Evolutionary conservation across 139 green algal species (phyloP), one percentile per base, ranked within the genome.

Genomic region (Auxenochlorella pyrenoidosa): DNA sequence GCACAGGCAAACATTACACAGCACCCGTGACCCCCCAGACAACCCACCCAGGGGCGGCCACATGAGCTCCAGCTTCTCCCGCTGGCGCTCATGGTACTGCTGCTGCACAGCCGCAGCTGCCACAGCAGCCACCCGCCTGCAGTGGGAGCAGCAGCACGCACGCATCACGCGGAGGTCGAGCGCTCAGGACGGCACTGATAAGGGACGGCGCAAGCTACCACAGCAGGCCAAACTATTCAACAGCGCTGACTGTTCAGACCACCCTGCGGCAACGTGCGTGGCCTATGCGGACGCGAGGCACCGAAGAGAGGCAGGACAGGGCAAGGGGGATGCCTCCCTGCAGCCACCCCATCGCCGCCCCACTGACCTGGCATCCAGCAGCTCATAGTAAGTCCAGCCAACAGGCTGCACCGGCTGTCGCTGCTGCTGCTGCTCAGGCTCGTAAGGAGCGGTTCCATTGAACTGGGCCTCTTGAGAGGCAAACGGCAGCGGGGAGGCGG

Each of bases 311-410:
- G 26, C 68, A 24, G 32, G 16, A 3, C 3, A 2, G 73, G n/a
- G n/a, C n/a, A n/a, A n/a, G n/a, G 6, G 41, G 40, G 21, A 63
- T n/a, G 38, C 47, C 12, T 63, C 2, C 47, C 2, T 21, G 3
- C 40, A 38, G 73, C 32, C 66, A 79, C 18, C 5, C 30, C 0
- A 3, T 24, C 5, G 66, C 66, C 30, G 16, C 66, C n/a, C 30
- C 34, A 43, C 59, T 75, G 38, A 76, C 80, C 80, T 59, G 26
- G 80, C 80, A 85, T 85, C 80, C 80, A 85, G 60, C 40, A 85
- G 30, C 63, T 85, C 80, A 32, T 34, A 76, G 60, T 77, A 76
- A 26, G 60, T 73, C 79, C 79, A 84, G 6, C 26, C 24, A 2
- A 28, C 18, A 19, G 0, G n/a, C 54, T 84, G 58, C 34, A 5